phyloP scores from a whole-genome alignment of 176 grass and related monocot species.

The bread wheat (Triticum aestivum) region DNA sequence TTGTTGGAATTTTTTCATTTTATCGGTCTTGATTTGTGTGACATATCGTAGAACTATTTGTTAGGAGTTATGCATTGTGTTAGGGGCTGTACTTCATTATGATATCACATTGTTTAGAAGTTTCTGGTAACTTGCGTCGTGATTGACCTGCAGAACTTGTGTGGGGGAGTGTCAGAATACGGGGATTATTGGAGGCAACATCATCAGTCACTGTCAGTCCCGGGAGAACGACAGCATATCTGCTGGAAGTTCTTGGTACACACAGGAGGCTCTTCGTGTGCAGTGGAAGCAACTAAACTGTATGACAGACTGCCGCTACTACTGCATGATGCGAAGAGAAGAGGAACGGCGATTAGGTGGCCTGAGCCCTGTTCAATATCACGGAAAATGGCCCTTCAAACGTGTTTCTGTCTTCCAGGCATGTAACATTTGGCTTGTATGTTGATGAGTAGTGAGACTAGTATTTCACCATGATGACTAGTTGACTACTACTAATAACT shows the following conservation, averaged over 20 bases:
- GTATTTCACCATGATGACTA: neutral
- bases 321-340: conserved; percentile 93
- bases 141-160: conserved; percentile 57
- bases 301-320: conserved; percentile 69
- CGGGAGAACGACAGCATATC: conserved; percentile 36
- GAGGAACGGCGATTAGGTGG: conserved; percentile 58
- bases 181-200: conserved; percentile 39
- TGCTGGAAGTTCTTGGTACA: conserved; percentile 57
- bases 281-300: conserved; percentile 83
- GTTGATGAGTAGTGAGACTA: neutral
- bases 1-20: too few relatives aligned
- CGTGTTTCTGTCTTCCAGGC: conserved; percentile 85
- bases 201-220: conserved; percentile 53
- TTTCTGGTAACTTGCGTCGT: conserved; percentile 10
- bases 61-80: too few relatives aligned
- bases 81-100: neutral
- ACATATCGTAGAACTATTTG: too few relatives aligned
- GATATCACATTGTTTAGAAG: neutral
- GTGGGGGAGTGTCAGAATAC: conserved; percentile 62
- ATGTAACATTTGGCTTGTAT: conserved; percentile 4
- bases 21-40: too few relatives aligned
- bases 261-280: conserved; percentile 52
- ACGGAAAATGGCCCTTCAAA: conserved; percentile 85
- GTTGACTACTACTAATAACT: neutral
- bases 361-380: conserved; percentile 75